These are phyloP conservation scores for Phyllosticta citribraziliensis DNA, from an alignment of 2,329 filamentous ascomycete species.

Conservation along the genomic window DNA sequence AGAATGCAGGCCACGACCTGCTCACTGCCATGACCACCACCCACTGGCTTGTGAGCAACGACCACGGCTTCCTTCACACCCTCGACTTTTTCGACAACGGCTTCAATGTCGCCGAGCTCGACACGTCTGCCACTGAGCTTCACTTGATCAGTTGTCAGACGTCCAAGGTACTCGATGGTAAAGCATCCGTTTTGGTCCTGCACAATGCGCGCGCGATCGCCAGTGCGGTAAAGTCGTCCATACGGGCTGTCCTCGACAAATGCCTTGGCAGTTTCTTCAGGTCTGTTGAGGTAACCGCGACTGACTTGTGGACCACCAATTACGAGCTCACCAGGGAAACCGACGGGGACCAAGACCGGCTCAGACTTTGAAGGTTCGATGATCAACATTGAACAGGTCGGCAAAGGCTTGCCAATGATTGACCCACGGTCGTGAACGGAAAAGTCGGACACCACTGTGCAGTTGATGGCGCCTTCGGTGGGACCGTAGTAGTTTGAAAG, in stretches of 20 bases:
- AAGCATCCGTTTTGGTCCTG: constrained; percentile 45
- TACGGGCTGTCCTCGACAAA: constrained; percentile 27
- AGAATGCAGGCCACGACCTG: constrained; percentile 5
- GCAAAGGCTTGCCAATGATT: constrained; percentile 66
- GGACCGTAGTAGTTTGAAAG: constrained; percentile 78
- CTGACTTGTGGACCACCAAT: constrained; percentile 69
- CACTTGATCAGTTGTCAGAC: constrained; percentile 66
- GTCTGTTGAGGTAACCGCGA: constrained; percentile 64
- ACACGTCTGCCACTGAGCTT: constrained; percentile 72
- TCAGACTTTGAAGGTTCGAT: constrained; percentile 30
- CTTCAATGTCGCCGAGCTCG: constrained; percentile 50
- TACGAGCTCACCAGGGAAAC: constrained; percentile 55
- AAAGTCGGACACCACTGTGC: constrained; percentile 59
- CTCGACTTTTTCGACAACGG: constrained; percentile 6
- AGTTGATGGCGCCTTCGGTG: constrained; percentile 82
- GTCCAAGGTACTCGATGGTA: constrained; percentile 64
- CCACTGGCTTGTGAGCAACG: constrained; percentile 25
- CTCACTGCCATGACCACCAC: constrained; percentile 2
- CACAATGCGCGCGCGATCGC: constrained; percentile 58
- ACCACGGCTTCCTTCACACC: constrained; percentile 38
- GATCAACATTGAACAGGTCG: constrained; percentile 68
- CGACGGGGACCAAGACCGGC: constrained; percentile 25
- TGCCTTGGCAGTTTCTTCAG: constrained; percentile 34
- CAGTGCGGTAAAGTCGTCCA: constrained; percentile 66
- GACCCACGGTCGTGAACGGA: constrained; percentile 48